These are phyloP conservation scores for Exophiala dermatitidis DNA, from an alignment of 2,329 filamentous ascomycete genomes.

Conservation along the genomic window DNA sequence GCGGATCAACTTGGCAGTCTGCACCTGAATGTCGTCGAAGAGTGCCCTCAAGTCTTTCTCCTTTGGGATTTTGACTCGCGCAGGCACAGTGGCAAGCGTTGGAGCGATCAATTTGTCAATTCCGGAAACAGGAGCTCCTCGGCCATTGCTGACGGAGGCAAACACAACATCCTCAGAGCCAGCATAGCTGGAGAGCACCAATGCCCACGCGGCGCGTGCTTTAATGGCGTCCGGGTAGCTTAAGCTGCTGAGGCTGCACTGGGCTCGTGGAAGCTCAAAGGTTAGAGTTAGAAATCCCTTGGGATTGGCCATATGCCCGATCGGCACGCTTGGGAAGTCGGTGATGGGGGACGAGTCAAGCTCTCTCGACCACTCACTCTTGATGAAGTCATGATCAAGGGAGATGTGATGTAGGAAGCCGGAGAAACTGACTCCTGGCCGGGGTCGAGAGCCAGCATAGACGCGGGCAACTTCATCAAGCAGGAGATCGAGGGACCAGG, in stretches of 20 bases:
- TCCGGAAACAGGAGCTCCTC: background rate
- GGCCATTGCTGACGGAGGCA: background rate
- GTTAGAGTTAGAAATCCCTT: too few relatives aligned
- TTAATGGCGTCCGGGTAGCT: background rate
- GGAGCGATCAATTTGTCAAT: background rate
- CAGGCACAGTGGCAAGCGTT: background rate
- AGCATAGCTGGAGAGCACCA: background rate
- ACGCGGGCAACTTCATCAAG: background rate
- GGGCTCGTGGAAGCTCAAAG: too few relatives aligned
- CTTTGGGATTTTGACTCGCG: background rate
- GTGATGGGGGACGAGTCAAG: background rate
- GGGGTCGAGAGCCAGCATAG: background rate
- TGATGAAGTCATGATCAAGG: background rate
- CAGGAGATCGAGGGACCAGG: background rate
- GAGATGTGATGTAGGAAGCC: background rate
- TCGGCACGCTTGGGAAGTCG: background rate
- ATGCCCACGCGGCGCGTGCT: background rate
- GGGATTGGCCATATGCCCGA: too few relatives aligned
- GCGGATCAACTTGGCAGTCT: background rate
- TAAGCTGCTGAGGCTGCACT: background rate
- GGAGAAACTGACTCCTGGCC: background rate
- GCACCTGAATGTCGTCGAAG: background rate
- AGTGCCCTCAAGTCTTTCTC: background rate
- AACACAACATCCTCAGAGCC: background rate
- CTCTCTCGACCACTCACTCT: background rate